Base-by-base conservation (phyloP, 2,329 filamentous ascomycete species). In the Fusarium avenaceum region DNA sequence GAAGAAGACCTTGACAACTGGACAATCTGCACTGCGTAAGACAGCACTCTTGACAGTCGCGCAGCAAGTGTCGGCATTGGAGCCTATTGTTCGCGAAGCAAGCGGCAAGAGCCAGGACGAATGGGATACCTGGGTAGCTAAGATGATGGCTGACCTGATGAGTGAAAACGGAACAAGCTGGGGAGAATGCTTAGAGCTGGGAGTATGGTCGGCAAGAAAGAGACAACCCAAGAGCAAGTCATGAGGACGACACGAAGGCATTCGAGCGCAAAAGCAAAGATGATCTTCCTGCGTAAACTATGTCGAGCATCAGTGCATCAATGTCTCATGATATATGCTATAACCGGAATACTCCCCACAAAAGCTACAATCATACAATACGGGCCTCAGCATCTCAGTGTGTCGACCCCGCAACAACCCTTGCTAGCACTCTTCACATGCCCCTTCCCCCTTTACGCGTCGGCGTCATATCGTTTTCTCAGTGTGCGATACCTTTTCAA, bases 151-250 rank as follows among this genome's bases (percentile, higher is more conserved):
- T 46, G 91, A 96, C 78, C 80, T 97, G 74, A 85, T 97, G 75
- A 89, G 91, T 76, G 90, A 95, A 63, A 90, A 89, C 55, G 92
- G 92, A 20, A 90, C 92, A 19, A 89, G 87, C 47, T 94, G 89
- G 82, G 94, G 94, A 47, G 94, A 97, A 79, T 97, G 93, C 78
- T 81, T 97, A 20, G 93, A 88, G 74, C 89, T 94, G 68, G 92
- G 95, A 38, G 96, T 94, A 78, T 97, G 94, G 83, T 96, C 90
- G 78, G 96, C 90, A 63, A 93, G 90, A 80, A 98, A 97, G 85
- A 75, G 68, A 51, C 51, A 32, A 20, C 38, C 32, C 43, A 55
- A 59, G 40, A 43, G 20, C 32, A 35, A 52, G 19, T 30, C 26
- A 30, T 57, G 57, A 70, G 42, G 6, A 35, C 8, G 43, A 61